These are phyloP conservation scores for Austroboletus niveus DNA, from an alignment of 1,284 basidiomycete species.

Conservation along the genomic window DNA sequence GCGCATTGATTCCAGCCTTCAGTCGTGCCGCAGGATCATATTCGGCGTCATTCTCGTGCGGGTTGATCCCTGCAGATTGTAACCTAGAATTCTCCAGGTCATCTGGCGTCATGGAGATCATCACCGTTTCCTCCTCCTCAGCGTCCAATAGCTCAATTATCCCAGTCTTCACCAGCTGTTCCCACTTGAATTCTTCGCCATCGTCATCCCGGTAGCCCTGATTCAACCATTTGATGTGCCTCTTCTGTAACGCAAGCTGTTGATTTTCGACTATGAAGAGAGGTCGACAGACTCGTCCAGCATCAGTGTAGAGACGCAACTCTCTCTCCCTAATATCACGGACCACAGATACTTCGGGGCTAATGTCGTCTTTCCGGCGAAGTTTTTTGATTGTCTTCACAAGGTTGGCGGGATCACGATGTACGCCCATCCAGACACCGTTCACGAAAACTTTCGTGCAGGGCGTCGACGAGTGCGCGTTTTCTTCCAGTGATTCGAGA, in stretches of 20 bases:
- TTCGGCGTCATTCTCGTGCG: slow-evolving; percentile 60
- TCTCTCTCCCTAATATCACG: slow-evolving; percentile 97
- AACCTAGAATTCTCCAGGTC: slow-evolving; percentile 86
- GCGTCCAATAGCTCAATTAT: slow-evolving; percentile 96
- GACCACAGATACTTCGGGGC: slow-evolving; percentile 94
- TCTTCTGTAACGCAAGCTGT: slow-evolving; percentile 79
- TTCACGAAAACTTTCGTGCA: slow-evolving; percentile 99
- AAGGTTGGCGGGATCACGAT: slow-evolving; percentile 90
- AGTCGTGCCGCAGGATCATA: slow-evolving; percentile 88
- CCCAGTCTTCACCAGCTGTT: slow-evolving; percentile 82
- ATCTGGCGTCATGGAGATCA: slow-evolving; percentile 98
- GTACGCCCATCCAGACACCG: slow-evolving; percentile 99
- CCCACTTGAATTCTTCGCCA: slow-evolving; percentile 76
- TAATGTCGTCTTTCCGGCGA: slow-evolving; percentile 93
- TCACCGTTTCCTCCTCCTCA: slow-evolving; percentile 98
- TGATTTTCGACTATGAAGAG: slow-evolving; percentile 96
- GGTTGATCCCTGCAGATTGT: slow-evolving; percentile 61
- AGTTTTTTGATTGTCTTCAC: slow-evolving; percentile 93
- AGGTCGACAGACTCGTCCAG: slow-evolving; percentile 94
- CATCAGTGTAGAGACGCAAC: slow-evolving; percentile 92
- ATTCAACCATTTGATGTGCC: slow-evolving; percentile 78
- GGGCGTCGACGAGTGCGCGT: slow-evolving; percentile 75
- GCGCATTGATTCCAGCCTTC: slow-evolving; percentile 77
- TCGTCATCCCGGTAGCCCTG: slow-evolving; percentile 51
- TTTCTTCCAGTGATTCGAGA: slow-evolving; percentile 89